These are phyloP conservation scores for Chytriomyces hyalinus DNA, from an alignment of 192 early-diverging fungal species.

Conservation along the genomic window DNA sequence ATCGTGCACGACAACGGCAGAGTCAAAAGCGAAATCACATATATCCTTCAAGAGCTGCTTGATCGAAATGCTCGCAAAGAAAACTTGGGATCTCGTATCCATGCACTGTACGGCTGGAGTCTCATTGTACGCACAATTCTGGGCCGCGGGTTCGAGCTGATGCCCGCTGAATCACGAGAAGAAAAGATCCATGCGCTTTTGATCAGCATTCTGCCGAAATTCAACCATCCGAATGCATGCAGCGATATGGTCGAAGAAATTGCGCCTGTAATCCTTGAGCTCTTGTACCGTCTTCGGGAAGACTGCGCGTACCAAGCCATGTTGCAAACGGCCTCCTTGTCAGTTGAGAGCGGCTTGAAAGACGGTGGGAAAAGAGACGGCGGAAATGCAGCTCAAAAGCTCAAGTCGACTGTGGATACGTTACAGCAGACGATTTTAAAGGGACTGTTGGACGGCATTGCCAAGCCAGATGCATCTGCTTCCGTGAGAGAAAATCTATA, in stretches of 20 bases:
- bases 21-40: constrained; percentile 54
- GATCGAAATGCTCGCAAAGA: constrained; percentile 76
- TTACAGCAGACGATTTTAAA: constrained; percentile 45
- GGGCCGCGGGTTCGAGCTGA: constrained; percentile 63
- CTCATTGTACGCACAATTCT: constrained; percentile 78
- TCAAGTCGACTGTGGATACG: constrained; percentile 44
- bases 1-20: constrained; percentile 35
- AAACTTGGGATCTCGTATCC: constrained; percentile 68
- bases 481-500: constrained; percentile 81
- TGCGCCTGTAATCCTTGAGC: constrained; percentile 60
- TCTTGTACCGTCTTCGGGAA: constrained; percentile 61
- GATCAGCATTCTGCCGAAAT: constrained; percentile 64
- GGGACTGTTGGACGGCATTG: constrained; percentile 66
- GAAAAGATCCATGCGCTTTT: constrained; percentile 71
- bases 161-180: constrained; percentile 68
- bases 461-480: constrained; percentile 61
- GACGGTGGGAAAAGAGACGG: background rate
- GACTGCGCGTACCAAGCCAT: constrained; percentile 62
- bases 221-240: constrained; percentile 49
- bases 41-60: constrained; percentile 70
- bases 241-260: constrained; percentile 58
- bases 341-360: background rate
- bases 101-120: constrained; percentile 81
- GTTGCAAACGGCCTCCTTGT: constrained; percentile 46
- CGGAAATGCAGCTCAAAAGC: background rate